Evolutionary conservation across 371 early-diverging fungal species (phyloP).

Genomic region (Apophysomyces ossiformis): DNA sequence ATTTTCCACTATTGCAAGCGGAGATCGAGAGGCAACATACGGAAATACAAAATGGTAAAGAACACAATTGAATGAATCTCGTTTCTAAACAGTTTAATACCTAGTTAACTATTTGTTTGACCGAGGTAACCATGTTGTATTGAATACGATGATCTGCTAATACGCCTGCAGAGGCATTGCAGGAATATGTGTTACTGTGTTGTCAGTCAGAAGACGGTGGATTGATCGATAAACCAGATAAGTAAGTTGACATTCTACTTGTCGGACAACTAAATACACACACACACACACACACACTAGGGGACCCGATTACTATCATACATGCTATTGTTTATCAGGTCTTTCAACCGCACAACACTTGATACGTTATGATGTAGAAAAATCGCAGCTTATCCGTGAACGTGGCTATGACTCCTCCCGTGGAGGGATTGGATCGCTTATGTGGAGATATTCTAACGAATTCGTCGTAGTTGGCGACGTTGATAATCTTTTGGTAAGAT

Average conservation of each 20-base stretch:
- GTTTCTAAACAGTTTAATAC: not conserved
- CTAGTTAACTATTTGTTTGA: slow-evolving; percentile 54
- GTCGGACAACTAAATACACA: not conserved
- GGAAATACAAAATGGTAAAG: slow-evolving; percentile 14
- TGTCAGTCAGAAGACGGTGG: slow-evolving; percentile 88
- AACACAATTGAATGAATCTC: not conserved
- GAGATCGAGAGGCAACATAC: slow-evolving; percentile 29
- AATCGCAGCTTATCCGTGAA: slow-evolving; percentile 21
- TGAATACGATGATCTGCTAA: not conserved
- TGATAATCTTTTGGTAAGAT: slow-evolving; percentile 57
- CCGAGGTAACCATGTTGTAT: slow-evolving; percentile 46
- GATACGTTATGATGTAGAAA: slow-evolving; percentile 32
- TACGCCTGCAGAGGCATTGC: slow-evolving; percentile 65
- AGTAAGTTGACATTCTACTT: slow-evolving; percentile 45
- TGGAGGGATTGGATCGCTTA: slow-evolving; percentile 40
- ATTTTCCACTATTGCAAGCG: slow-evolving; percentile 76
- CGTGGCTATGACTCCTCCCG: slow-evolving; percentile 34
- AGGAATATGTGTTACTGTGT: slow-evolving; percentile 86
- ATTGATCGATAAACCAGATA: slow-evolving; percentile 90
- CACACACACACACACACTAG: slow-evolving; percentile 29
- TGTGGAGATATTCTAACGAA: slow-evolving; percentile 46
- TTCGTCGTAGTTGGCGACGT: slow-evolving; percentile 54
- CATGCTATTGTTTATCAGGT: slow-evolving; percentile 92
- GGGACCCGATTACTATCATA: slow-evolving; percentile 91
- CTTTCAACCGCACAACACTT: slow-evolving; percentile 71